phyloP scores from a whole-genome alignment of 495 filamentous ascomycete species.

The Penicillium simplicissimum region DNA sequence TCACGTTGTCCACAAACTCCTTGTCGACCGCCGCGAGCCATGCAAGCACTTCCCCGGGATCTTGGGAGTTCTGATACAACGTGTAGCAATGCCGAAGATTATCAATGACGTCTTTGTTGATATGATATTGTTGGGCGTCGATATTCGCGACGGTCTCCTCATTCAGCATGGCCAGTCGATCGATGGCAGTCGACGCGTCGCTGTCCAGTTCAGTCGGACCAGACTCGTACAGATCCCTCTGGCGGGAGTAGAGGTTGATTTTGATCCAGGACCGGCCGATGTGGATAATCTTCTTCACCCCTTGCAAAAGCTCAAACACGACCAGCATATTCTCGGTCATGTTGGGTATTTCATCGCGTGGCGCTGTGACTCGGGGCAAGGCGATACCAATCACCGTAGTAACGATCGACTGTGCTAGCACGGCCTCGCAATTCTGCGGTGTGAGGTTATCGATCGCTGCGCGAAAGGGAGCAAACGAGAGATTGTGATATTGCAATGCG shows the following conservation, averaged over 20 bases:
- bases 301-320: slow-evolving; percentile 41
- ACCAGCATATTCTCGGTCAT: slow-evolving; percentile 43
- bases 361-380: slow-evolving; percentile 41
- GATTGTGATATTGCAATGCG: slow-evolving; percentile 51
- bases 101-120: slow-evolving; percentile 34
- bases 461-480: slow-evolving; percentile 48
- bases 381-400: slow-evolving; percentile 51
- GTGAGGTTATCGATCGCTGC: slow-evolving; percentile 47
- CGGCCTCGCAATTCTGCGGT: slow-evolving; percentile 50
- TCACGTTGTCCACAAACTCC: slow-evolving; percentile 36
- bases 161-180: slow-evolving; percentile 28
- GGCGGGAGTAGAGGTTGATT: slow-evolving; percentile 28
- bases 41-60: slow-evolving; percentile 35
- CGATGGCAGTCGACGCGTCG: slow-evolving; percentile 30
- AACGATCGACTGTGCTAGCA: slow-evolving; percentile 53
- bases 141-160: slow-evolving; percentile 24
- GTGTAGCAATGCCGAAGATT: slow-evolving; percentile 34
- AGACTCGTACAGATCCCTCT: slow-evolving; percentile 21
- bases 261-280: slow-evolving; percentile 38
- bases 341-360: slow-evolving; percentile 30
- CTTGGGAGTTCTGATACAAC: slow-evolving; percentile 20
- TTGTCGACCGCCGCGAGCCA: slow-evolving; percentile 42
- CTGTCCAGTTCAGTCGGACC: slow-evolving; percentile 18
- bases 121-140: slow-evolving; percentile 29
- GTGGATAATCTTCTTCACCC: slow-evolving; percentile 36